These are phyloP conservation scores for Aphanomyces euteiches DNA, from an alignment of 352 stramenopile species.

Conservation along the genomic window DNA sequence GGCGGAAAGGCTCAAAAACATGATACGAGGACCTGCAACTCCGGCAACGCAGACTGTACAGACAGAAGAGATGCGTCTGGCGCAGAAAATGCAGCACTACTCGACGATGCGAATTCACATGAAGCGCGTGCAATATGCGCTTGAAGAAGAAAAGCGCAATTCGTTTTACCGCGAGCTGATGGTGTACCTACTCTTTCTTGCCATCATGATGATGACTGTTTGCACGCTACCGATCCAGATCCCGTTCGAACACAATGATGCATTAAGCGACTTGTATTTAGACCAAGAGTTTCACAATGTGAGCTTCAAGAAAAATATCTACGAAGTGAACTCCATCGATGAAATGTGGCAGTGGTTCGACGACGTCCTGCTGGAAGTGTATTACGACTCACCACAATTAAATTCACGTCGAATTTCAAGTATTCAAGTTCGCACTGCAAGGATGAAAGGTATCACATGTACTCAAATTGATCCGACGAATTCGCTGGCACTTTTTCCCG, in stretches of 20 bases:
- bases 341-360: constrained; percentile 74
- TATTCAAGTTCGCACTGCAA: constrained; percentile 57
- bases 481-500: constrained; percentile 66
- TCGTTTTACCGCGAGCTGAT: constrained; percentile 78
- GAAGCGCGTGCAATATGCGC: constrained; percentile 74
- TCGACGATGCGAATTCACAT: constrained; percentile 83
- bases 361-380: constrained; percentile 61
- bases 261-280: constrained; percentile 55
- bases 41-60: background rate
- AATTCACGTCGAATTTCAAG: constrained; percentile 63
- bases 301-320: constrained; percentile 57
- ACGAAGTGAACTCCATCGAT: constrained; percentile 55
- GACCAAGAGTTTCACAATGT: constrained; percentile 62
- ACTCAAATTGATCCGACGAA: constrained; percentile 39
- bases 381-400: constrained; percentile 59
- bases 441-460: constrained; percentile 54
- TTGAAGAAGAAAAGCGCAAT: constrained; percentile 80
- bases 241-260: constrained; percentile 67
- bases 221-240: constrained; percentile 67
- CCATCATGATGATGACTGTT: constrained; percentile 55
- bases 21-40: background rate
- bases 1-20: constrained; percentile 10
- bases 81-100: constrained; percentile 60
- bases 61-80: constrained; percentile 37
- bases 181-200: constrained; percentile 67